Evolutionary conservation across 192 early-diverging fungal species (phyloP).

Genomic region (Anaeromyces robustus): DNA sequence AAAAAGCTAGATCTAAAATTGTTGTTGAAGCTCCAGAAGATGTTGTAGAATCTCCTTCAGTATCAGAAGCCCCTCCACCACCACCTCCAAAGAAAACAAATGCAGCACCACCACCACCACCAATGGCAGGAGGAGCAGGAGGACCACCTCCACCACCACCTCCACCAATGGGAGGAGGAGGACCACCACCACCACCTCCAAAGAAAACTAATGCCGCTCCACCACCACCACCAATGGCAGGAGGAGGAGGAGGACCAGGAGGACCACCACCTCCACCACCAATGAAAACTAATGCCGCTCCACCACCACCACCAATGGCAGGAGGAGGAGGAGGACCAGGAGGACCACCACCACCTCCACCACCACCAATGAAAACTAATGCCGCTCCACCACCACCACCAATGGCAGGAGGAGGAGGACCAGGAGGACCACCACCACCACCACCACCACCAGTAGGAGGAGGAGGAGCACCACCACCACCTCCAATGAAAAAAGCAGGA

Average conservation of each 20-base stretch:
- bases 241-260: too few relatives aligned
- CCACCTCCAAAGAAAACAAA: neutral
- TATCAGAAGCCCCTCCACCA: neutral
- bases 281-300: too few relatives aligned
- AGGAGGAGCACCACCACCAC: neutral
- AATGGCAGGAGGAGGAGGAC: neutral
- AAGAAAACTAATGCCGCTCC: too few relatives aligned
- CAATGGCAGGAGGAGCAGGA: neutral
- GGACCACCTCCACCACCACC: neutral
- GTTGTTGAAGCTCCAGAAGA: too few relatives aligned
- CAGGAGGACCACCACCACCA: neutral
- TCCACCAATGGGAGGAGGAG: neutral
- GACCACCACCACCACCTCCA: too few relatives aligned
- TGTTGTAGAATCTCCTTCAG: too few relatives aligned
- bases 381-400: neutral
- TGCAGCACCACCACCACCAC: neutral
- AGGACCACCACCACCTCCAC: neutral
- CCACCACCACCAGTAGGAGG: neutral
- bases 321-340: neutral
- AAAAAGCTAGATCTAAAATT: too few relatives aligned
- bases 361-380: neutral
- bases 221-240: too few relatives aligned
- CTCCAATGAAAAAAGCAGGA: neutral
- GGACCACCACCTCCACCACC: too few relatives aligned
- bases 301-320: neutral